Evolutionary conservation across 108 stramenopile species (phyloP).

Genomic region (Skeletonema grethae): DNA sequence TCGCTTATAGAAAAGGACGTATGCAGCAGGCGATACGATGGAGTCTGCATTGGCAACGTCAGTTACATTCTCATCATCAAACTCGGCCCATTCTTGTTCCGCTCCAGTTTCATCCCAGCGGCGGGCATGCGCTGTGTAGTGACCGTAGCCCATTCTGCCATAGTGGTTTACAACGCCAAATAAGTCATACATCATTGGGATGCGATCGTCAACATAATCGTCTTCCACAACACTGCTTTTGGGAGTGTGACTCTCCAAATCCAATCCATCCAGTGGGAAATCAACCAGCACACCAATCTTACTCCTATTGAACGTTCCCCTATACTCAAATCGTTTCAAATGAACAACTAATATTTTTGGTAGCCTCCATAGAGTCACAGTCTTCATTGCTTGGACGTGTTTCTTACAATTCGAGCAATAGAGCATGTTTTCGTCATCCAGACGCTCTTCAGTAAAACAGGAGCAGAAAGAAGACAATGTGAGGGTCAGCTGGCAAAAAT

Average conservation of each 20-base stretch:
- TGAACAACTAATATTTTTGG: conserved; percentile 95
- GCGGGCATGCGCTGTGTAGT: conserved; percentile 93
- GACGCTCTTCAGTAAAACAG: conserved; percentile 69
- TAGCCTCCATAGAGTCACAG: conserved; percentile 90
- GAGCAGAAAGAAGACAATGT: neutral
- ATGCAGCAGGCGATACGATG: conserved; percentile 63
- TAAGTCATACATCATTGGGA: conserved; percentile 90
- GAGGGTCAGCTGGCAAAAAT: neutral
- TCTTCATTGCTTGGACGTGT: conserved; percentile 90
- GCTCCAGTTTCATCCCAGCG: conserved; percentile 65
- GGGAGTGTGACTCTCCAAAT: conserved; percentile 64
- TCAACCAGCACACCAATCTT: conserved; percentile 92
- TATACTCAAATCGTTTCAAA: conserved; percentile 95
- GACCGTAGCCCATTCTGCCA: conserved; percentile 96
- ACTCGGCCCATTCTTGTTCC: conserved; percentile 58
- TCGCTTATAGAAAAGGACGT: conserved; percentile 79
- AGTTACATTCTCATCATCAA: conserved; percentile 75
- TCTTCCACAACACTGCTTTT: neutral
- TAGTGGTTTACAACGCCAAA: conserved; percentile 95
- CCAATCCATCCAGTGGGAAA: conserved; percentile 84
- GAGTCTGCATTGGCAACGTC: conserved; percentile 11
- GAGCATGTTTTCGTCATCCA: conserved; percentile 89
- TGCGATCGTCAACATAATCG: conserved; percentile 48
- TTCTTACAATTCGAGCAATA: conserved; percentile 93
- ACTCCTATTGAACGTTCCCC: conserved; percentile 51